Base-by-base conservation (phyloP, 768 basidiomycete species). In the Tulasnella calospora region DNA sequence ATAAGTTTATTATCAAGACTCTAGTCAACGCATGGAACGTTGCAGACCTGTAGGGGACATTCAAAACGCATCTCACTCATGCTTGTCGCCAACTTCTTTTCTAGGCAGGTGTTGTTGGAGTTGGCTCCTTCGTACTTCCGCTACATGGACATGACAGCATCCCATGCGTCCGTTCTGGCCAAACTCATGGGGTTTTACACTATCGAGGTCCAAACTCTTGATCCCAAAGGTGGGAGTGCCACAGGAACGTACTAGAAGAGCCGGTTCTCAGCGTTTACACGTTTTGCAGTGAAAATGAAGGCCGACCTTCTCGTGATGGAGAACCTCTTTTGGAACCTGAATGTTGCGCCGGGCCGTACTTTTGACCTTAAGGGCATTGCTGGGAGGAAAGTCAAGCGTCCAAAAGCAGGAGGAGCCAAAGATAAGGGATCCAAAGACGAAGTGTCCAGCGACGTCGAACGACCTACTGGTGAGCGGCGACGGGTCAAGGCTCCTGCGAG, bases 321-420 rank as follows among this genome's bases (percentile, higher is more conserved):
- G 84, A 94, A 94, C 81, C 83, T 94, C 23, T 94, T 95, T 82
- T 93, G 90, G 81, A 86, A 89, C 61, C 89, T 89, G 83, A 89
- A 89, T 72, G 87, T 93, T 74, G 84, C 85, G 74, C 77, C 77
- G 15, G 77, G 77, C 10, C 90, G 90, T 85, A 92, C 89, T 0
- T 95, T 92, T 81, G 94, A 95, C 82, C 84, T 95, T 74, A 95
- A 95, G 83, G 94, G 94, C 3, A 94, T 95, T 47, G 91, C 91
- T 77, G 91, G 92, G 0, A 86, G 93, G 21, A 92, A 90, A 82
- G 90, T 92, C 71, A 92, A 92, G 83, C 47, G 23, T 9, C n/a
- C 75, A 7, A 47, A 27, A 30, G 67, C 70, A 17, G 55, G 30
- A 33, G 30, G 47, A 2, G 30, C 47, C 21, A 21, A 46, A 27